Evolutionary conservation across 352 stramenopile genomes (phyloP), one percentile per base, ranked within the genome.

Genomic region (Saprolegnia parasitica): DNA sequence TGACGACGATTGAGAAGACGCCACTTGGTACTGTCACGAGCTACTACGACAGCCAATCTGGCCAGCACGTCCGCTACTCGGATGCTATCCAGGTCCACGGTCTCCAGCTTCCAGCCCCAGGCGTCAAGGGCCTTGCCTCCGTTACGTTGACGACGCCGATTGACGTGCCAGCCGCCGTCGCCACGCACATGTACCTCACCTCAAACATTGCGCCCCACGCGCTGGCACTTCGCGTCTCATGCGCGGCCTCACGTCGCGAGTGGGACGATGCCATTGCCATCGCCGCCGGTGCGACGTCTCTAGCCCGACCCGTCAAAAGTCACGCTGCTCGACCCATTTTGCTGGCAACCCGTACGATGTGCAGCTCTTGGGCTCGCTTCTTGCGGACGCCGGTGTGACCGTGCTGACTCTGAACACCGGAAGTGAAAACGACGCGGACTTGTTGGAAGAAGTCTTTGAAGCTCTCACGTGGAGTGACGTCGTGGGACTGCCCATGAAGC

Each of bases 11-110:
- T n/a, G n/a, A n/a, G n/a, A n/a, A n/a, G n/a, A n/a, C n/a, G n/a
- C n/a, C n/a, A n/a, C n/a, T n/a, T n/a, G n/a, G n/a, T n/a, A n/a
- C n/a, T n/a, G n/a, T n/a, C n/a, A 52, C 46, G 23, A 68, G 61
- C 61, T 68, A 68, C 35, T 68, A 68, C 61, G 61, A 68, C 13
- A 68, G 61, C 49, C 61, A 68, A 23, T 68, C 61, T 23, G 61
- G 61, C 9, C 61, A 68, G 29, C 61, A 68, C 56, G 61, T 68
- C 11, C 40, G 24, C 13, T 68, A 68, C 40, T 56, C 61, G 5
- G 49, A 68, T 39, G 39, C 61, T 18, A 56, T 68, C 4, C 61
- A 57, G 11, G 29, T 68, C 2, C 61, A 68, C 29, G 61, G 46
- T 26, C 29, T 68, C 29, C 5, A 26, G 11, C 18, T 40, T 21